These are phyloP conservation scores for Paecilomyces fulvus DNA, from an alignment of 2,329 filamentous ascomycete species.

Conservation along the genomic window DNA sequence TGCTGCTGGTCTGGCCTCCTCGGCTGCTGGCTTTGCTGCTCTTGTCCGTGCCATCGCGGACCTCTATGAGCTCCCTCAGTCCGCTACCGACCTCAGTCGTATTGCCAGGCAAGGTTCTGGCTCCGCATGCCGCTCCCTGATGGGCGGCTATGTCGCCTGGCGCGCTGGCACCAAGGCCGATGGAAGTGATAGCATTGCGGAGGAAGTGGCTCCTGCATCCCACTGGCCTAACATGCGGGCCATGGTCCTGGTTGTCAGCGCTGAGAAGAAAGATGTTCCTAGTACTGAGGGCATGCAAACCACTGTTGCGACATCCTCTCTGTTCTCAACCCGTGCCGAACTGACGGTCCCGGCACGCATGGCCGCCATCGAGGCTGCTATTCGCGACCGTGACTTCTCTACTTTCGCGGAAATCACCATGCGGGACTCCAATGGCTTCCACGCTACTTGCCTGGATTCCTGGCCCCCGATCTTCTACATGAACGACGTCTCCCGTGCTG, in stretches of 20 bases:
- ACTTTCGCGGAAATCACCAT: slow-evolving; percentile 86
- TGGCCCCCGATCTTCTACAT: slow-evolving; percentile 98
- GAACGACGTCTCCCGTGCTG: slow-evolving; percentile 84
- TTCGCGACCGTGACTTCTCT: slow-evolving; percentile 70
- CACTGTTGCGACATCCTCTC: slow-evolving; percentile 81
- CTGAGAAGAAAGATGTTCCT: slow-evolving; percentile 90
- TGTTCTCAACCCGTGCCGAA: slow-evolving; percentile 70
- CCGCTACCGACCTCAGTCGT: slow-evolving; percentile 72
- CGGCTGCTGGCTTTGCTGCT: slow-evolving; percentile 58
- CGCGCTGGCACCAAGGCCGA: slow-evolving; percentile 66
- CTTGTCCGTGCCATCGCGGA: slow-evolving; percentile 75
- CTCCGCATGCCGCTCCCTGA: slow-evolving; percentile 84
- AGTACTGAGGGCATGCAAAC: slow-evolving; percentile 95
- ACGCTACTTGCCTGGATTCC: slow-evolving; percentile 88
- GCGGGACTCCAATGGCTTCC: slow-evolving; percentile 95
- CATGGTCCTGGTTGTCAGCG: slow-evolving; percentile 80
- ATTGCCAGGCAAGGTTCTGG: slow-evolving; percentile 92
- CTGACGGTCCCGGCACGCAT: slow-evolving; percentile 76
- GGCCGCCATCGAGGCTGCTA: slow-evolving; percentile 74
- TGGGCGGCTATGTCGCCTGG: slow-evolving; percentile 96
- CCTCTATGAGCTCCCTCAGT: slow-evolving; percentile 76
- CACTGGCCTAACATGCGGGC: slow-evolving; percentile 97
- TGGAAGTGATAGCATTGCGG: slow-evolving; percentile 78
- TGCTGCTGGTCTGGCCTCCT: slow-evolving; percentile 70
- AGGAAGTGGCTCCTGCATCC: slow-evolving; percentile 75